Conservation (phyloP, 1,284 basidiomycete species). For the Marasmius oreades region DNA sequence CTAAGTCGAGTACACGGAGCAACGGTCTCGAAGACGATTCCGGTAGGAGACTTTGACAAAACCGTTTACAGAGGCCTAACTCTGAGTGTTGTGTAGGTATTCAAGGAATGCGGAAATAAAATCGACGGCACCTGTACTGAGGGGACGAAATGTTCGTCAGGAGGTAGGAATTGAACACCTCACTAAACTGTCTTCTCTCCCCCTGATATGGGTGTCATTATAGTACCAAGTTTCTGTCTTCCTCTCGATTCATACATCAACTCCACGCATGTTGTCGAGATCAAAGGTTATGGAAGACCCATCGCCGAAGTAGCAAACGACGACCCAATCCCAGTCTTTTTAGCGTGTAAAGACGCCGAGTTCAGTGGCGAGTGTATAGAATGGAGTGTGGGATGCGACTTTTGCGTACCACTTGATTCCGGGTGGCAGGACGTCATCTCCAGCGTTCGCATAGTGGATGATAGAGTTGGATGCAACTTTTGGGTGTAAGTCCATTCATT, state of each 20-base stretch:
- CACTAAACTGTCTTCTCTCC: too few species aligned
- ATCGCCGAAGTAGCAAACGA: background rate
- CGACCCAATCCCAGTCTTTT: background rate
- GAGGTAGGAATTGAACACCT: background rate
- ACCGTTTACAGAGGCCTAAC: background rate
- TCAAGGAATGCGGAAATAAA: background rate
- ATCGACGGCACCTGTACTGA: background rate
- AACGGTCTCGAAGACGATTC: background rate
- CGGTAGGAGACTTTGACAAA: background rate
- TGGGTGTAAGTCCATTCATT: constrained; percentile 7
- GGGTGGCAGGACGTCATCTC: constrained; percentile 6
- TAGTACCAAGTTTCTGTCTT: constrained; percentile 5
- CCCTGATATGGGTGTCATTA: too few species aligned
- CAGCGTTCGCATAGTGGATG: constrained; percentile 6
- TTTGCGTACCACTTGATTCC: background rate
- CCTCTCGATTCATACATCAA: constrained; percentile 3
- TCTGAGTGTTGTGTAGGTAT: background rate
- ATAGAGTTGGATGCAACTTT: constrained; percentile 9
- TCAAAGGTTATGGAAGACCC: constrained; percentile 6
- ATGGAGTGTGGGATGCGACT: background rate
- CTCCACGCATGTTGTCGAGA: constrained; percentile 1
- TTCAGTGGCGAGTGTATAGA: constrained; percentile 2
- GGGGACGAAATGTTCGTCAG: background rate
- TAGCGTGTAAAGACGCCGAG: constrained; percentile 8
- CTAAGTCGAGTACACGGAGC: background rate